Evolutionary conservation across 2,329 filamentous ascomycete genomes (phyloP), one percentile per base, ranked within the genome.

Genomic region (Colletotrichum coccodes): DNA sequence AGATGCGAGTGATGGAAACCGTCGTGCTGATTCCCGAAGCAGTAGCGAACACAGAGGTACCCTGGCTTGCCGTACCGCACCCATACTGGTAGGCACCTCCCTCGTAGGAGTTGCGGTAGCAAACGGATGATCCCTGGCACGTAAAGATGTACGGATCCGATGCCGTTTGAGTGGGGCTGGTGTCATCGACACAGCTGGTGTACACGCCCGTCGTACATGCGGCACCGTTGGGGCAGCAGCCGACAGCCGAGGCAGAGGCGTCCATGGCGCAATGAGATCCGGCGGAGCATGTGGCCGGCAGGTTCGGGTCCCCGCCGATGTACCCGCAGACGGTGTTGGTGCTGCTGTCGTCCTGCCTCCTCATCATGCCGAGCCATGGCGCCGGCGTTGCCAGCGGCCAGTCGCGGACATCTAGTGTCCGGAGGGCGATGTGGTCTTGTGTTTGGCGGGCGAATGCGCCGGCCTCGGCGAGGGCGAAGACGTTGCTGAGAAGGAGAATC

Each of bases 261-360:
- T 89, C 87, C 49, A 87, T 78, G 28, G 87, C 88, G 74, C 88
- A 90, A 75, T 90, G 86, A 42, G 87, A 89, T 38, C 87, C 88
- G 0, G 83, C 81, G 32, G 81, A 83, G 74, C 88, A 90, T 42
- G 87, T 90, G 44, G 87, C 88, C 3, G 87, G 86, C 34, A 89
- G 76, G 28, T 78, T 76, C 1, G 83, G 76, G 71, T 89, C 76
- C 26, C 86, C 87, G 69, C 83, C 84, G 73, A 90, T 81, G 76
- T 84, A 90, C 47, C 88, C 88, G 72, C 88, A 90, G 64, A 90
- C 75, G 18, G 87, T 89, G 76, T 88, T 87, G 60, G 79, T 74
- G 46, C 63, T 57, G 32, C 53, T 42, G 11, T 61, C 52, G 30
- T 76, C 74, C 68, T 85, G 81, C 44, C 83, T 81, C 52, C 80